A percentile compares a stretch with the other conserved stretches of the same genome.
Evolutionary conservation across 169 alveolate species (phyloP).

Genomic region (Ichthyophthirius multifiliis): DNA sequence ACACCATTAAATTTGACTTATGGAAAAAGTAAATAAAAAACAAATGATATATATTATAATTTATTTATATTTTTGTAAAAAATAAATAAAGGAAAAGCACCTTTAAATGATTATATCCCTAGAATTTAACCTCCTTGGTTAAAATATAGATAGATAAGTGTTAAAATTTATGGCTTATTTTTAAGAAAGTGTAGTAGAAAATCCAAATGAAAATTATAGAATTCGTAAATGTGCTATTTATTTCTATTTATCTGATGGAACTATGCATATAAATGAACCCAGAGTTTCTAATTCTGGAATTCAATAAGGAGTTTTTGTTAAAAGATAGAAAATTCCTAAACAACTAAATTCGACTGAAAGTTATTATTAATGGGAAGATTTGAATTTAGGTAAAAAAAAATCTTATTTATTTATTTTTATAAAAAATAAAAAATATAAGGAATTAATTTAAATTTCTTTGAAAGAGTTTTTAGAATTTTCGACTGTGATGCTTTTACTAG

Average conservation of each 20-base stretch:
- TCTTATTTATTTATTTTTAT: not conserved
- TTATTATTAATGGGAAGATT: slow-evolving; percentile 73
- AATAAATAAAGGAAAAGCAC: slow-evolving; percentile 24
- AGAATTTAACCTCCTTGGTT: slow-evolving; percentile 88
- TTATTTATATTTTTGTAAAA: not conserved
- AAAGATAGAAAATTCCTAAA: slow-evolving; percentile 73
- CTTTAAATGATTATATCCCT: slow-evolving; percentile 84
- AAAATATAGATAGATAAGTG: slow-evolving; percentile 84
- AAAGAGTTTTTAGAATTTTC: slow-evolving; percentile 79
- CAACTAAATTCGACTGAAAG: slow-evolving; percentile 58
- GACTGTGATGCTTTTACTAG: slow-evolving; percentile 88
- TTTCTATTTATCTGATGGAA: slow-evolving; percentile 86
- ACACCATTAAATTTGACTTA: slow-evolving; percentile 51
- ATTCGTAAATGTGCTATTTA: slow-evolving; percentile 79
- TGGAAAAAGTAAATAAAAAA: slow-evolving; percentile 41
- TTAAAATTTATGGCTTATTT: slow-evolving; percentile 83
- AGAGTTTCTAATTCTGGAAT: slow-evolving; percentile 83
- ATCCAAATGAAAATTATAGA: slow-evolving; percentile 84
- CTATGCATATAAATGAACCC: slow-evolving; percentile 83
- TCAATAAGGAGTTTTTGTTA: slow-evolving; percentile 84
- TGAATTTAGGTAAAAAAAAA: slow-evolving; percentile 49
- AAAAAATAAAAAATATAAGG: not conserved
- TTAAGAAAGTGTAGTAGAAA: slow-evolving; percentile 86
- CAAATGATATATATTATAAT: not conserved
- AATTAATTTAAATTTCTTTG: slow-evolving; percentile 72